These are phyloP conservation scores for Volvariella volvacea DNA, from an alignment of 1,284 basidiomycete genomes.

Conservation along the genomic window DNA sequence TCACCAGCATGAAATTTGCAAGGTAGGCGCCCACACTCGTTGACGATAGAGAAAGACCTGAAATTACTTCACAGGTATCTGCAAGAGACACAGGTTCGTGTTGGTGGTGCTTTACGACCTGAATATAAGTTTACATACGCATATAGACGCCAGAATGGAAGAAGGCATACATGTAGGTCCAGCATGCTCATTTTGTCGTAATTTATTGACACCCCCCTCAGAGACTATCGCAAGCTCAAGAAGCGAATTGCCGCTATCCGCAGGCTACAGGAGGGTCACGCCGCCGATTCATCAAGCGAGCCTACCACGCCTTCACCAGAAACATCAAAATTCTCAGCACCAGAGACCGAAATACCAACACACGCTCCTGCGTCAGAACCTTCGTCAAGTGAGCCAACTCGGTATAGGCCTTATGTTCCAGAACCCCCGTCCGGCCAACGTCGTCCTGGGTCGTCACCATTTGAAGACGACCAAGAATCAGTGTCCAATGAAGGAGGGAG, in stretches of 20 bases:
- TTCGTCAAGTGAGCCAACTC: too few relatives aligned
- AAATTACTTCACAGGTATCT: constrained; percentile 40
- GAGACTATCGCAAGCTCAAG: constrained; percentile 71
- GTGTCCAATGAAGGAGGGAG: too few relatives aligned
- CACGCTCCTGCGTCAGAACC: too few relatives aligned
- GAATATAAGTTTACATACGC: background rate
- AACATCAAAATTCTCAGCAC: too few relatives aligned
- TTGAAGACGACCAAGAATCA: too few relatives aligned
- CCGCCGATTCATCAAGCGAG: constrained; percentile 7
- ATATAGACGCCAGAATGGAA: constrained; percentile 75
- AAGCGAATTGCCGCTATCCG: constrained; percentile 57
- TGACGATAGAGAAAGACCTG: too few relatives aligned
- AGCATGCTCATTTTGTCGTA: constrained; percentile 2
- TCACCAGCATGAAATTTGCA: constrained; percentile 63
- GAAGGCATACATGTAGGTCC: constrained; percentile 68
- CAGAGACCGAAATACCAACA: too few relatives aligned
- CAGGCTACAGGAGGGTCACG: constrained; percentile 30
- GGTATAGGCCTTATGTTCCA: too few relatives aligned
- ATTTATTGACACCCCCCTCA: constrained; percentile 19
- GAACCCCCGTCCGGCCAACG: too few relatives aligned
- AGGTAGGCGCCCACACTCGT: too few relatives aligned
- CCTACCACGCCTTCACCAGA: background rate
- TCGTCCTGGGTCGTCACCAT: too few relatives aligned
- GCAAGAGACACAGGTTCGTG: constrained; percentile 58
- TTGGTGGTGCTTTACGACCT: background rate